phyloP scores from a whole-genome alignment of 495 filamentous ascomycete genomes.

The Aspergillus steynii region DNA sequence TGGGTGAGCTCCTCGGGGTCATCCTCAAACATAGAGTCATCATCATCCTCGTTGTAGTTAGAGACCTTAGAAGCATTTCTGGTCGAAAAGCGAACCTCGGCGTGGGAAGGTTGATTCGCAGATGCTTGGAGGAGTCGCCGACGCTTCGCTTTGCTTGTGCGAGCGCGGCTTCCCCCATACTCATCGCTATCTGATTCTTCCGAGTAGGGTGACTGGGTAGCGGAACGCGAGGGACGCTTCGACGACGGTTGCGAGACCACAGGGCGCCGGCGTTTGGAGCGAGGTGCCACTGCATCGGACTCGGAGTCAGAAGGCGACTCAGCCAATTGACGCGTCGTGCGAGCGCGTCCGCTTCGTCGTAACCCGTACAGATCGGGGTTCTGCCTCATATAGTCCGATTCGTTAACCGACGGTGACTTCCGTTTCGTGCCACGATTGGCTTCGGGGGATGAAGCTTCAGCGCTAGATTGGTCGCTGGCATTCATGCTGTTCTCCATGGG shows the following conservation, averaged over 20 bases:
- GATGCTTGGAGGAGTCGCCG: constrained; percentile 64
- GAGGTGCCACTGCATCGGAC: constrained; percentile 45
- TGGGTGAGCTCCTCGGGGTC: constrained; percentile 57
- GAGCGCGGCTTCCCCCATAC: constrained; percentile 72
- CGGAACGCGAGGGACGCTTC: constrained; percentile 46
- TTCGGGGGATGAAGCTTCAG: constrained; percentile 64
- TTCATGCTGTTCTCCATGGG: constrained; percentile 65
- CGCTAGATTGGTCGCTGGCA: constrained; percentile 47
- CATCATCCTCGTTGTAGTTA: constrained; percentile 85
- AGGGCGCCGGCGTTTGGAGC: constrained; percentile 43
- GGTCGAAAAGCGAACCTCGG: constrained; percentile 87
- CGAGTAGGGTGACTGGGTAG: constrained; percentile 42
- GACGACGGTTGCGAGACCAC: constrained; percentile 40
- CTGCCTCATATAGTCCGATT: constrained; percentile 80
- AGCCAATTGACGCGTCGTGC: constrained; percentile 55
- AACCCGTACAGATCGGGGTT: constrained; percentile 97
- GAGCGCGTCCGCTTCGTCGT: constrained; percentile 75
- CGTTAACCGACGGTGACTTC: constrained; percentile 68
- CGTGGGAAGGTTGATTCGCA: constrained; percentile 55
- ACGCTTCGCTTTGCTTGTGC: constrained; percentile 69
- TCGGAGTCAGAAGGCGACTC: constrained; percentile 73
- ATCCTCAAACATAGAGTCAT: constrained; percentile 73
- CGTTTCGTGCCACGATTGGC: constrained; percentile 69
- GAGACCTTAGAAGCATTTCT: constrained; percentile 81
- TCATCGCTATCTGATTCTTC: constrained; percentile 58